Base-by-base conservation (phyloP, 345 rosid genomes). In the Syzygium aqueum region DNA sequence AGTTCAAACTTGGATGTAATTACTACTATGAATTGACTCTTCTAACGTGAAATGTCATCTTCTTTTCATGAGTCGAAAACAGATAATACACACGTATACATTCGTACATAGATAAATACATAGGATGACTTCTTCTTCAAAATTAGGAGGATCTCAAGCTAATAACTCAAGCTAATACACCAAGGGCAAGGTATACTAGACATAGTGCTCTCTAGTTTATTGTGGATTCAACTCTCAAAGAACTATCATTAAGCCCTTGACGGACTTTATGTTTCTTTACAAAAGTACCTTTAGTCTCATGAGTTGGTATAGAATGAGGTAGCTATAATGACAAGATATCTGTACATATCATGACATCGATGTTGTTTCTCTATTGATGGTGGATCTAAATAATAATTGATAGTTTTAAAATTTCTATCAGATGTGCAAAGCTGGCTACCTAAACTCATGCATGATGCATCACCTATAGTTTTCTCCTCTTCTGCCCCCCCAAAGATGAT, bases 1-100 rank as follows among this genome's bases (percentile, higher is more conserved):
- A 59, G 67, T 27, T 59, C 33, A 59, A 59, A 27, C 67, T 59
- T 59, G 17, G 17, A 59, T 8, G 16, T 59, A 59, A 27, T 27
- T 11, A 27, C 33, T 11, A 7, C 1, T 59, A 59, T 61, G 73
- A 61, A 61, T 61, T 61, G 67, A 61, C 73, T n/a, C 1, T n/a
- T n/a, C 0, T 0, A 4, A 61, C 5, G 19, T 30, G 37, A 61
- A 15, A 61, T 17, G 0, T n/a, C 33, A 1, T n/a, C 33, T 61
- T 13, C 73, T n/a, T 61, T 61, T 61, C 73, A 0, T 6, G 37
- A 61, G 73, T 61, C 7, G 3, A n/a, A 61, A 61, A n/a, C 9
- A 61, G 73, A n/a, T 61, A 14, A 61, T 6, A 61, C 33, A 61
- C 10, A 15, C 33, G 17, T 33, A 61, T 59, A 25, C 27, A 27